A percentile compares a stretch with the other conserved stretches of the same genome.
Evolutionary conservation across 202 grass and related monocot species (phyloP).

Genomic region (Alloteropsis angusta): DNA sequence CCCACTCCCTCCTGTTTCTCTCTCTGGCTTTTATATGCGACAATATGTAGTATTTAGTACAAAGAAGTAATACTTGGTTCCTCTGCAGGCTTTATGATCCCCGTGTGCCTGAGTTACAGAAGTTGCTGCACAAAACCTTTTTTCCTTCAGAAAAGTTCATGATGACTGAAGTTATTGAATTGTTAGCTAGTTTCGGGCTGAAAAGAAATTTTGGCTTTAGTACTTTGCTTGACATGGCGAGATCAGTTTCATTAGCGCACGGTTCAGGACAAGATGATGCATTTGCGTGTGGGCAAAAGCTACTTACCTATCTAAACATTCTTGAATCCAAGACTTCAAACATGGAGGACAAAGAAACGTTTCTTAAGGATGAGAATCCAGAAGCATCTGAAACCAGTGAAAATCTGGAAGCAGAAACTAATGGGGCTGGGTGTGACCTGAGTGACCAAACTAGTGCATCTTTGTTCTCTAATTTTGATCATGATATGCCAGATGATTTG

Average conservation of each 20-base stretch:
- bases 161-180: constrained; percentile 59
- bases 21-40: neutral
- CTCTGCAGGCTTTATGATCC: constrained; percentile 91
- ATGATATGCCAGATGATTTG: constrained; percentile 76
- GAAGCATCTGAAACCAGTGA: constrained; percentile 31
- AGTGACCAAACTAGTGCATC: constrained; percentile 27
- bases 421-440: constrained; percentile 28
- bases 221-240: constrained; percentile 85
- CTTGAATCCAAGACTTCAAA: constrained; percentile 65
- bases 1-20: neutral
- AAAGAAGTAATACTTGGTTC: constrained; percentile 24
- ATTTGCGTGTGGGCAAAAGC: constrained; percentile 38
- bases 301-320: constrained; percentile 66
- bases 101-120: constrained; percentile 66
- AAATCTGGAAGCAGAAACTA: constrained; percentile 36
- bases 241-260: constrained; percentile 66
- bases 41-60: constrained; percentile 28
- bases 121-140: constrained; percentile 79
- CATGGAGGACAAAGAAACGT: constrained; percentile 15
- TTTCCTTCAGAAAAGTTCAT: constrained; percentile 82
- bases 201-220: constrained; percentile 71
- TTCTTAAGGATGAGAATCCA: constrained; percentile 12
- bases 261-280: constrained; percentile 49
- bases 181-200: constrained; percentile 71
- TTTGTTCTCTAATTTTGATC: constrained; percentile 66